A percentile compares a stretch with the other conserved stretches of the same genome.
phyloP scores from a whole-genome alignment of 345 rosid species.

The Arabis alpina region DNA sequence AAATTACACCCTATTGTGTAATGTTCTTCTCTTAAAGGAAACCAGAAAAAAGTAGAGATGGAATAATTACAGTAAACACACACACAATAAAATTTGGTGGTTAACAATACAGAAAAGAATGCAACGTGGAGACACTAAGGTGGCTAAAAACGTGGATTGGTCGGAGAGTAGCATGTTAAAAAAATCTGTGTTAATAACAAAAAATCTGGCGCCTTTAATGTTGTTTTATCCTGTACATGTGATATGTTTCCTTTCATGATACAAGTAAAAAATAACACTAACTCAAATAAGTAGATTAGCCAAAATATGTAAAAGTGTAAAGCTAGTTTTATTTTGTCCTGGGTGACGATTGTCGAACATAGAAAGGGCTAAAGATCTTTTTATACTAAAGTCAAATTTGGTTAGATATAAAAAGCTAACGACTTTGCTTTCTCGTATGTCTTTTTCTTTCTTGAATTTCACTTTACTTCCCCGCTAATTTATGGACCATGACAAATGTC shows the following conservation, averaged over 20 bases:
- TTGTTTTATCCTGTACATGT: slow-evolving; percentile 32
- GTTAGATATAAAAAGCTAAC: slow-evolving; percentile 5
- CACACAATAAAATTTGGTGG: not conserved
- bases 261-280: not conserved
- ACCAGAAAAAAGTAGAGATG: no score
- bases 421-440: slow-evolving; percentile 10
- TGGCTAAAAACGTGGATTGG: slow-evolving; percentile 42
- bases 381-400: slow-evolving; percentile 8
- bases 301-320: not conserved
- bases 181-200: not conserved
- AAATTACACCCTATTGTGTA: no score
- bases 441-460: slow-evolving; percentile 15
- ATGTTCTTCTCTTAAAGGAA: no score
- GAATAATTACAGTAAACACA: not conserved
- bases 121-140: slow-evolving; percentile 34
- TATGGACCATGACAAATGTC: slow-evolving; percentile 16
- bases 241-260: slow-evolving; percentile 28
- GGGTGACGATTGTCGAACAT: not conserved
- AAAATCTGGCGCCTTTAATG: slow-evolving; percentile 29
- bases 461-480: slow-evolving; percentile 21
- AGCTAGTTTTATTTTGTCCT: slow-evolving; percentile 2
- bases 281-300: not conserved
- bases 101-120: not conserved
- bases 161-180: slow-evolving; percentile 20
- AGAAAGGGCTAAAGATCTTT: slow-evolving; percentile 2